Conservation (phyloP, 257 asterid species). For the Nyctanthes arbortristis region DNA sequence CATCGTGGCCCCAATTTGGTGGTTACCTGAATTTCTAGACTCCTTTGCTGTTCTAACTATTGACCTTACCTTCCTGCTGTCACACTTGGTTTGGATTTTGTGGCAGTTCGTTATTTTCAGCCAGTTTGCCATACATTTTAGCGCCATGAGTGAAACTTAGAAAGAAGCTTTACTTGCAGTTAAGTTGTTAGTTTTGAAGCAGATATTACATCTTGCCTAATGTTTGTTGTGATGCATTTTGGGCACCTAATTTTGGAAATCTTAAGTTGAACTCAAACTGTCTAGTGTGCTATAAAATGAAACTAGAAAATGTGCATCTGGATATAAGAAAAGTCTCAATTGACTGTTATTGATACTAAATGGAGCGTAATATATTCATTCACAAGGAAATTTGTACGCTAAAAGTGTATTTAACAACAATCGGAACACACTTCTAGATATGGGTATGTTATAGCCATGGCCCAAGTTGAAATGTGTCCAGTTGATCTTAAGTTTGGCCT, state of each 20-base stretch:
- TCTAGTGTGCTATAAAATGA: neutral
- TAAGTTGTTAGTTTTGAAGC: constrained; percentile 28
- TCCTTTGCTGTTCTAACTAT: constrained; percentile 10
- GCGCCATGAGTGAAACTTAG: constrained; percentile 24
- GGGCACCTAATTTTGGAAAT: constrained; percentile 23
- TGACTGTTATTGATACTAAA: constrained; percentile 8
- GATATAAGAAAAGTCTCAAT: neutral
- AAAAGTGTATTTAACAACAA: too few species aligned
- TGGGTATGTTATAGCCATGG: too few species aligned
- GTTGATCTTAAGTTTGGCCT: too few species aligned
- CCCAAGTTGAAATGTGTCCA: too few species aligned
- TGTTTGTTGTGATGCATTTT: constrained; percentile 24
- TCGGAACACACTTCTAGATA: too few species aligned
- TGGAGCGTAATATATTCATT: neutral
- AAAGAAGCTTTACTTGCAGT: constrained; percentile 25
- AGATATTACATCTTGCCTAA: neutral
- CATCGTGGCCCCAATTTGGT: neutral
- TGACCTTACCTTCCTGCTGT: neutral
- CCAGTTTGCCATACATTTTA: constrained; percentile 30
- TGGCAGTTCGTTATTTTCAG: constrained; percentile 5
- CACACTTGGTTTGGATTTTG: neutral
- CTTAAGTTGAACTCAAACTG: constrained; percentile 10
- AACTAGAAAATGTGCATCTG: constrained; percentile 5
- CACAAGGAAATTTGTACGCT: neutral
- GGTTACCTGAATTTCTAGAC: constrained; percentile 3